A percentile compares a stretch with the other conserved stretches of the same genome.
Conservation (phyloP, 169 alveolate genomes). For the Cyclospora cayetanensis region DNA sequence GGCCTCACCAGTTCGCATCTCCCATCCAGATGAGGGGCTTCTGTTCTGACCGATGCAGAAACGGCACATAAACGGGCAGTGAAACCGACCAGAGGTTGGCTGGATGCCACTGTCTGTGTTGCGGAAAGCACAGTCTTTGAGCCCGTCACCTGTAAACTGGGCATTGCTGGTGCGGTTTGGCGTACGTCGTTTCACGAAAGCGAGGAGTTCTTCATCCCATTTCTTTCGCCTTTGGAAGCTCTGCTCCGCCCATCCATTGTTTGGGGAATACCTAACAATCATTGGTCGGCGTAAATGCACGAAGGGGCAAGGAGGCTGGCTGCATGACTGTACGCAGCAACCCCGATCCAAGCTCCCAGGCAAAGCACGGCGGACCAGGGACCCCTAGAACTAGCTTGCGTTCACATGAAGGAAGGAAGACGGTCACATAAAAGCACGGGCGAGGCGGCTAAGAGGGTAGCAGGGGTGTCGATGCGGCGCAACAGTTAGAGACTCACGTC, state of each 20-base stretch:
- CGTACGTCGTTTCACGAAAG: slow-evolving; percentile 10
- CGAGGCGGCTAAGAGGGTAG: no score
- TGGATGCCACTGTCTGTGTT: not conserved
- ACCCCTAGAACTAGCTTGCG: no score
- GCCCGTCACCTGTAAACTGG: not conserved
- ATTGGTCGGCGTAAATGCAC: no score
- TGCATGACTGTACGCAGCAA: no score
- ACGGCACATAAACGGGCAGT: not conserved
- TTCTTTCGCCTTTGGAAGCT: slow-evolving; percentile 47
- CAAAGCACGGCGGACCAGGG: no score
- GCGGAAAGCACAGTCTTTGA: no score
- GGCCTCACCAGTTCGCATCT: slow-evolving; percentile 55
- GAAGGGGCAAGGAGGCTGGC: no score
- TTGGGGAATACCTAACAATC: slow-evolving; percentile 38
- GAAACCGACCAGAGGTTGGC: not conserved
- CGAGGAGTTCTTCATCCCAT: slow-evolving; percentile 45
- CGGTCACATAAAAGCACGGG: no score
- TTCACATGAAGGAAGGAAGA: no score
- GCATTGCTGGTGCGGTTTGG: not conserved
- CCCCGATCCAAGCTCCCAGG: no score
- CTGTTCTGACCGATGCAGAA: not conserved
- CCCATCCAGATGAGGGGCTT: slow-evolving; percentile 69
- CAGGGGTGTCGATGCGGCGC: no score
- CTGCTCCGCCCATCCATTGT: slow-evolving; percentile 32
- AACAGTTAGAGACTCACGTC: slow-evolving; percentile 12